Base-by-base conservation (phyloP, 176 grass and related monocot genomes). In the Guadua angustifolia region DNA sequence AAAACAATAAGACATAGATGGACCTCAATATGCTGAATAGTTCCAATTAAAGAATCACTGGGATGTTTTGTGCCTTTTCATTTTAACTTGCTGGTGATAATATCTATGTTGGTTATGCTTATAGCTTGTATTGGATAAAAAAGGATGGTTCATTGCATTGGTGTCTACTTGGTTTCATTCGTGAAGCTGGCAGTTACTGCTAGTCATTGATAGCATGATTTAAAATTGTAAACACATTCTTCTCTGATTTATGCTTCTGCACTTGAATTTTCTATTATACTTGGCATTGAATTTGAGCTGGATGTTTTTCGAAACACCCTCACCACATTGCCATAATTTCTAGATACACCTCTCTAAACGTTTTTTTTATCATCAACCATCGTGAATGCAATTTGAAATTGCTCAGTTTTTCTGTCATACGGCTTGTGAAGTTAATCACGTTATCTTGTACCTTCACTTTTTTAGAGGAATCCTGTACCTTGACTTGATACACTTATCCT, bases 21-120 rank as follows among this genome's bases (percentile, higher is more conserved):
- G 36, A 50, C 9, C 66, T 33, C 46, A 39, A 71, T 65, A 59
- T 71, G 51, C 66, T 47, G 61, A 53, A 19, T 83, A 39, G 59
- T 53, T 74, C 22, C 45, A 44, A 29, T 65, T 50, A 51, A 44
- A 59, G 52, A 35, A 72, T 76, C 18, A 18, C 32, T n/a, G 6
- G 32, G 47, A 14, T 58, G 49, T 35, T n/a, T 56, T 69, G 17
- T 55, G 6, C 51, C 29, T 52, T 51, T 42, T 64, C 35, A 49
- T 53, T 49, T 65, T 83, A 59, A 77, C 24, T 22, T 77, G 49
- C 73, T 79, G 66, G 12, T 78, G 21, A 55, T 69, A 69, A 85
- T 68, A 42, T 18, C 9, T 18, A 25, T 71, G 22, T 18, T 25
- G 24, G 43, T 49, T 44, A 14, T 46, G 46, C 39, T 47, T 47